Evolutionary conservation across 176 grass and related monocot species (phyloP), one percentile per base, ranked within the genome.

Genomic region (Echinochloa phyllopogon): DNA sequence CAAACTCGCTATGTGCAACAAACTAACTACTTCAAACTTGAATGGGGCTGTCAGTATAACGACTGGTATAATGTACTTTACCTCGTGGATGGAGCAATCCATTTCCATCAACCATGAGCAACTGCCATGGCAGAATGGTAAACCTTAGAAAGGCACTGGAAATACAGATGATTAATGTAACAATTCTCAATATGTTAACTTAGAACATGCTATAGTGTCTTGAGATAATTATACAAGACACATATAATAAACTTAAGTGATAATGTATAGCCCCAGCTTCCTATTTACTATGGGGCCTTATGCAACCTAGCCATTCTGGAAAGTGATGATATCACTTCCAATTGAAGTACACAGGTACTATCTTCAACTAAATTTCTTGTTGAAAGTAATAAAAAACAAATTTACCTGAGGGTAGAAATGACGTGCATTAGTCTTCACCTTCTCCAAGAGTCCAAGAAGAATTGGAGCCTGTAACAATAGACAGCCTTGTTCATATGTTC

Each of bases 91-190:
- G 93, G 67, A 98, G 96, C 47, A 98, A 77, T 76, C 96, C 96
- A 90, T 98, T 98, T 84, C 96, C 96, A 87, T 98, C 96, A 84
- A 94, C 91, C 91, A 98, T 98, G 80, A 98, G 72, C 78, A 98
- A 84, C 93, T 98, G 83, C 52, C 27, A 89, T 85, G 29, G 48
- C 4, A 86, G 58, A 78, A 83, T 7, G 10, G 51, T 50, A 66
- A 65, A 60, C 21, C 66, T 78, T 86, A 77, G 77, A 85, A 67
- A 86, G 13, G 24, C 6, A 71, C 12, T 0, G 20, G 64, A 89
- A 85, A 81, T 40, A 52, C 1, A 72, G 15, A 77, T 49, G 21
- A 40, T 33, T 78, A 55, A 65, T 23, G 16, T 62, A 75, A 41
- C 41, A 49, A 48, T 66, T 75, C 5, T 39, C 49, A 29, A 41